These are phyloP conservation scores for Leccinum proliferum DNA, from an alignment of 1,284 basidiomycete species.

Conservation along the genomic window DNA sequence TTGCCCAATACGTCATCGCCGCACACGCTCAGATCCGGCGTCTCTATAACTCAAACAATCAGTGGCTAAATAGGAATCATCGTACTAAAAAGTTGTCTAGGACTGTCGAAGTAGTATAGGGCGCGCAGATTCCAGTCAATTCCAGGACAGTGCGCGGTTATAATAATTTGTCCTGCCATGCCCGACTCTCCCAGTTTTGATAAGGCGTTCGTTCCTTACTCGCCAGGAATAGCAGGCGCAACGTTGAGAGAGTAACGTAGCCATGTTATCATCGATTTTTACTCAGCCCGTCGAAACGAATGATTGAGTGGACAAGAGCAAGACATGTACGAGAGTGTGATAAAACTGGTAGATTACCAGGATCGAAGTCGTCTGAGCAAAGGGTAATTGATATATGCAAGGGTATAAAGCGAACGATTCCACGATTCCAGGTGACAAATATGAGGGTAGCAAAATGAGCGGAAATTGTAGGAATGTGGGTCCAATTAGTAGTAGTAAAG, in stretches of 20 bases:
- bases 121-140: no score
- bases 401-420: constrained; percentile 11
- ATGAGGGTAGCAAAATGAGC: constrained; percentile 15
- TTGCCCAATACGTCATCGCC: not conserved
- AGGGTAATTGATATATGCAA: constrained; percentile 4
- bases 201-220: no score
- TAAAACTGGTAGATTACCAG: not conserved
- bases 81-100: not conserved
- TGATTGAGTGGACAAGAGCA: constrained; percentile 9
- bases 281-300: not conserved
- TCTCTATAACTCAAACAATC: not conserved
- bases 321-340: not conserved
- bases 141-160: no score
- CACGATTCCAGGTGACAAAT: constrained; percentile 2
- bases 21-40: not conserved
- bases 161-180: no score
- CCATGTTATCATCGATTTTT: no score
- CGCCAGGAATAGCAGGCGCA: no score
- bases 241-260: no score
- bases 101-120: not conserved
- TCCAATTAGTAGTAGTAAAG: not conserved
- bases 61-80: not conserved
- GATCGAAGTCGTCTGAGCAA: not conserved
- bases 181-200: no score
- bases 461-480: constrained; percentile 4